These are phyloP conservation scores for Physaria fendleri DNA, from an alignment of 345 rosid genomes.

Conservation along the genomic window DNA sequence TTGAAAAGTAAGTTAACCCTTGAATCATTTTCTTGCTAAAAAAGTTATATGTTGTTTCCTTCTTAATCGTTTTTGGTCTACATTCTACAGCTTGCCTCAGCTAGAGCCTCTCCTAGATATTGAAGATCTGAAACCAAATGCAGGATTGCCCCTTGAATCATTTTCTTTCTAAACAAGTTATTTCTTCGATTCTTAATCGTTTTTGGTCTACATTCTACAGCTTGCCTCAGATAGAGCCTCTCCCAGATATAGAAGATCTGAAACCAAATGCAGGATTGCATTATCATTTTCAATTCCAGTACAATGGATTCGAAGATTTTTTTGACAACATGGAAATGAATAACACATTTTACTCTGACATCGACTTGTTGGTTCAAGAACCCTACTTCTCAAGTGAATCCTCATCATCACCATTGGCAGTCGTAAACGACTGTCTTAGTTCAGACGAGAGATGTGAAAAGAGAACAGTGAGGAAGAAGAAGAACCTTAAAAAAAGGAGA, in stretches of 20 bases:
- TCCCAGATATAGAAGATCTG: neutral
- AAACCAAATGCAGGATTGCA: neutral
- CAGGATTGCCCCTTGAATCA: neutral
- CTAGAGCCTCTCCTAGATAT: conserved; percentile 3
- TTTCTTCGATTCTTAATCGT: neutral
- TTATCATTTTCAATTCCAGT: neutral
- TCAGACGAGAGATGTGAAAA: neutral
- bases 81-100: conserved; percentile 31
- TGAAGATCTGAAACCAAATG: neutral
- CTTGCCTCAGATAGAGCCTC: conserved; percentile 20
- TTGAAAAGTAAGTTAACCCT: conserved; percentile 7
- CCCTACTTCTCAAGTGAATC: conserved; percentile 3
- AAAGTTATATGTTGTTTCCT: conserved; percentile 2
- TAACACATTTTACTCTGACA: too few species aligned
- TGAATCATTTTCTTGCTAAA: neutral
- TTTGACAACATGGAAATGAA: conserved; percentile 13
- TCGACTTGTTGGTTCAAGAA: too few species aligned
- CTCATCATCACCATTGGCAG: neutral
- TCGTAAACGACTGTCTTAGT: neutral
- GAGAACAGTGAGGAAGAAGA: conserved; percentile 7
- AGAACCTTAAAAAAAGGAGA: conserved; percentile 5
- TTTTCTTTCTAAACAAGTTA: conserved; percentile 20
- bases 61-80: neutral
- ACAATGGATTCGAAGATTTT: conserved; percentile 18
- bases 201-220: neutral